Evolutionary conservation across 768 basidiomycete species (phyloP), one percentile per base, ranked within the genome.

Genomic region (Amanita rubescens): DNA sequence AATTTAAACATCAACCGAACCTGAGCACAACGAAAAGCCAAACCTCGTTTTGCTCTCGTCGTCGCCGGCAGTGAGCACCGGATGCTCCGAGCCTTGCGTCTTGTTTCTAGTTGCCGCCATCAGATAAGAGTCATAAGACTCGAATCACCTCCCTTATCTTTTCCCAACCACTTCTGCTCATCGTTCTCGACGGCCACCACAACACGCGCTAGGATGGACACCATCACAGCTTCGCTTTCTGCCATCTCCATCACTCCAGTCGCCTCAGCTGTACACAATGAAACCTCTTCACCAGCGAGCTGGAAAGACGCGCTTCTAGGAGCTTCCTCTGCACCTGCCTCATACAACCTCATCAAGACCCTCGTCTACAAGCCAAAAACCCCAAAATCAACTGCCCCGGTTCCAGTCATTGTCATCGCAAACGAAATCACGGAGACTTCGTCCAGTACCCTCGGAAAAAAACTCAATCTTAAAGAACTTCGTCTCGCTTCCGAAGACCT

Each of bases 301-400:
- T 95, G 93, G 93, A 81, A 80, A 58, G 84, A 84, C 41, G 80
- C 84, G 41, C 70, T 96, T 60, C 72, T 77, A 56, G 73, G 78
- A 6, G 67, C 69, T 48, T 59, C 76, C 35, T 70, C 76, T 11
- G 71, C 76, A 20, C 84, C 85, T 1, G 71, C 70, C 44, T 72
- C 74, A 14, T 89, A 85, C 63, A 81, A 88, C 66, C 76, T 90
- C 60, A 78, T 88, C 66, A 94, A 93, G 68, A 89, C 87, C 45
- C 84, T 94, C 60, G 85, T 95, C 53, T 95, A 91, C 84, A 97
- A 97, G 66, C 94, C 94, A 30, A 94, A 94, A 70, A 92, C 93
- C 2, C 87, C 93, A n/a, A 96, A 96, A 68, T 79, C 81, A 0
- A 90, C 88, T 6, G 81, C 78, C 27, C 83, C 91, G 1, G 78